Conservation (phyloP, 202 grass and related monocot genomes). For the Carex sylvatica region DNA sequence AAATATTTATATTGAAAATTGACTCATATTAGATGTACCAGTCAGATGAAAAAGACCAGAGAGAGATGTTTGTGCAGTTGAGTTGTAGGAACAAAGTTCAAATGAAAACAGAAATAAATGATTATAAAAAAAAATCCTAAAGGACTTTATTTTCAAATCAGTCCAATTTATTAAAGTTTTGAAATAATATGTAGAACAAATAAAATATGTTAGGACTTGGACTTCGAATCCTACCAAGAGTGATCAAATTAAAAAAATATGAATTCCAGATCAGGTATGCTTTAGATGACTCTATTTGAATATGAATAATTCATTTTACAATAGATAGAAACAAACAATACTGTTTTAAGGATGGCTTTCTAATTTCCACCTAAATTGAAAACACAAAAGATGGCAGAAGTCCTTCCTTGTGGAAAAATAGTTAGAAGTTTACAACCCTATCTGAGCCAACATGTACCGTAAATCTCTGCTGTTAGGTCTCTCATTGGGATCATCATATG, state of each 20-base stretch:
- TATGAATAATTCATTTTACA: neutral
- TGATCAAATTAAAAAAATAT: neutral
- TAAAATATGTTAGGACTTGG: neutral
- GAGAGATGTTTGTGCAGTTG: neutral
- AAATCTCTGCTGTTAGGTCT: constrained; percentile 34
- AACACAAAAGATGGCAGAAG: neutral
- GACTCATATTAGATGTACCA: neutral
- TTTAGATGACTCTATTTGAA: neutral
- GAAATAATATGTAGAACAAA: neutral
- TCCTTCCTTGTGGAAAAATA: neutral
- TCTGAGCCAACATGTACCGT: constrained; percentile 21
- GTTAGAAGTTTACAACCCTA: neutral
- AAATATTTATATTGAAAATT: neutral
- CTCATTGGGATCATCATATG: constrained; percentile 29
- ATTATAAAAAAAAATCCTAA: neutral
- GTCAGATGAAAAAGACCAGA: neutral
- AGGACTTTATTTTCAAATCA: neutral
- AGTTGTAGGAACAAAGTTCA: neutral
- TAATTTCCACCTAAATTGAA: neutral
- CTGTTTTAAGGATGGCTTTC: neutral
- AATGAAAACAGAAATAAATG: neutral
- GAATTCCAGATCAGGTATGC: neutral
- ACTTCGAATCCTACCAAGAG: neutral
- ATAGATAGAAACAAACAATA: neutral
- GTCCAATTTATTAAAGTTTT: neutral